A percentile compares a stretch with the other conserved stretches of the same genome.
phyloP scores from a whole-genome alignment of 176 grass and related monocot species.

The Avena sativa region DNA sequence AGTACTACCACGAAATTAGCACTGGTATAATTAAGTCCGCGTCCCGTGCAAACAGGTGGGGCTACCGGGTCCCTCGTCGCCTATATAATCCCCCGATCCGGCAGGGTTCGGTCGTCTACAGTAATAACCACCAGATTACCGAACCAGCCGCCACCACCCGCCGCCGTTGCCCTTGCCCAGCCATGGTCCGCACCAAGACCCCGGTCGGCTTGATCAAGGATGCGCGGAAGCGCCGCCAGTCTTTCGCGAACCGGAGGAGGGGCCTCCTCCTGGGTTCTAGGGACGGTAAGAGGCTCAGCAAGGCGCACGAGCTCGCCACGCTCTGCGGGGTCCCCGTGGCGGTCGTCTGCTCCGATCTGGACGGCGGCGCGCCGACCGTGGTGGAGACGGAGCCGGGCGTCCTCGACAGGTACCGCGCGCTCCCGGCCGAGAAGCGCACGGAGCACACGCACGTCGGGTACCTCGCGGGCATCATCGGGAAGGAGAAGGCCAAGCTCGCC shows the following conservation, averaged over 20 bases:
- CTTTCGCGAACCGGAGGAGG: background rate
- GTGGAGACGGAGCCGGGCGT: slow-evolving; percentile 23
- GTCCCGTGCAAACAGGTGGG: slow-evolving; percentile 1
- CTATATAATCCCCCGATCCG: background rate
- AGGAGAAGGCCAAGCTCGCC: slow-evolving; percentile 39
- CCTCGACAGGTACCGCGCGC: slow-evolving; percentile 39
- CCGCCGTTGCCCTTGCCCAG: background rate
- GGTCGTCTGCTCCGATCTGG: slow-evolving; percentile 22
- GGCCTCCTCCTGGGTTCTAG: background rate
- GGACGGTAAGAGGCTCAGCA: background rate
- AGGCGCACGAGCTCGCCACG: slow-evolving; percentile 15
- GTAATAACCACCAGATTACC: background rate
- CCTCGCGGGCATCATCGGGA: background rate
- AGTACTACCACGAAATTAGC: background rate
- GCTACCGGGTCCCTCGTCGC: background rate
- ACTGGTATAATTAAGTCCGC: background rate
- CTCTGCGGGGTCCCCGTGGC: slow-evolving; percentile 41
- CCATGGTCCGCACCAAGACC: slow-evolving; percentile 32
- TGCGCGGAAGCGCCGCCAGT: background rate
- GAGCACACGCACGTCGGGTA: slow-evolving; percentile 28
- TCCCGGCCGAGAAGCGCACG: slow-evolving; percentile 19
- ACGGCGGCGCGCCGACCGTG: slow-evolving; percentile 1
- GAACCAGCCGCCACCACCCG: background rate
- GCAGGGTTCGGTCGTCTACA: slow-evolving; percentile 1
- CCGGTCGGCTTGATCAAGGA: slow-evolving; percentile 10